Evolutionary conservation across 1,139 yeast species (phyloP).

Genomic region (Candida sojae): DNA sequence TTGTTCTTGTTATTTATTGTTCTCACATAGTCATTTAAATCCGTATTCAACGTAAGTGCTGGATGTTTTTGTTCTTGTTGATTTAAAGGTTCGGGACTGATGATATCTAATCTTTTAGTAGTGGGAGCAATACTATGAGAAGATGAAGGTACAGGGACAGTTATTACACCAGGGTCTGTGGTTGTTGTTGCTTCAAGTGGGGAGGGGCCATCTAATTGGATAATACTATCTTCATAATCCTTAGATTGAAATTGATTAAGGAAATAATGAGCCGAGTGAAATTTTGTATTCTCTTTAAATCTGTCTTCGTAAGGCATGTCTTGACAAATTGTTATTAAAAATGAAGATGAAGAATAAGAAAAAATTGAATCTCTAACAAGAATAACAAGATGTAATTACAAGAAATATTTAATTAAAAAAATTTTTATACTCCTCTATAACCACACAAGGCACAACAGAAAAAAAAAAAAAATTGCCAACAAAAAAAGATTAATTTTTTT

Average conservation of each 20-base stretch:
- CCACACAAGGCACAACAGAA: no score
- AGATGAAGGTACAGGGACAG: neutral
- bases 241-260: slow-evolving; percentile 30
- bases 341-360: neutral
- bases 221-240: slow-evolving; percentile 20
- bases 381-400: no score
- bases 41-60: neutral
- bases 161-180: neutral
- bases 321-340: neutral
- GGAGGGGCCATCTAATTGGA: slow-evolving; percentile 13
- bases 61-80: neutral
- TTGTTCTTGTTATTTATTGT: neutral
- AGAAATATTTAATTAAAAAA: no score
- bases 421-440: no score
- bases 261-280: slow-evolving; percentile 23
- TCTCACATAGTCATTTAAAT: neutral
- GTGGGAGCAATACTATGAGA: neutral
- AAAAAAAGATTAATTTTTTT: no score
- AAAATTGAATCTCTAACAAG: neutral
- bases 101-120: neutral
- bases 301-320: slow-evolving; percentile 2
- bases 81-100: neutral
- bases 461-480: no score
- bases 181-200: neutral
- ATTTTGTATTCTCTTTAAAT: slow-evolving; percentile 1